These are phyloP conservation scores for Beauveria varroae DNA, from an alignment of 2,329 filamentous ascomycete species.

Conservation along the genomic window DNA sequence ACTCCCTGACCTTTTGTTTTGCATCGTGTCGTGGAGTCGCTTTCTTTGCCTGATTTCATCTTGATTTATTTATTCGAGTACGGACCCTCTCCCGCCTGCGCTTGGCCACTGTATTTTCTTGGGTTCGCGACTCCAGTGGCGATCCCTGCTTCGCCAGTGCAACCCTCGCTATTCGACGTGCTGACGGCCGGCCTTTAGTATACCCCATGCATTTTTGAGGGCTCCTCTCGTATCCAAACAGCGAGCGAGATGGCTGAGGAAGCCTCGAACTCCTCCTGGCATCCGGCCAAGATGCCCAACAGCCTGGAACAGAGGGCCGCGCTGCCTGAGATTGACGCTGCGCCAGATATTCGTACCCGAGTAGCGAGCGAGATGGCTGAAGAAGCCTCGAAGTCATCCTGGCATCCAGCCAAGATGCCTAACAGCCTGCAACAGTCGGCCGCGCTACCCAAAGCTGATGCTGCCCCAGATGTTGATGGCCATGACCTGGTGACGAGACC, in stretches of 20 bases:
- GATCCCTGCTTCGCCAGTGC: background rate
- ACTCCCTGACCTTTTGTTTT: background rate
- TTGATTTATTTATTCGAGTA: slow-evolving; percentile 1
- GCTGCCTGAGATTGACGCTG: background rate
- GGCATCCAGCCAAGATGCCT: slow-evolving; percentile 36
- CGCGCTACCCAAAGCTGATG: background rate
- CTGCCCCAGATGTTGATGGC: background rate
- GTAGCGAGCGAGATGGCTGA: slow-evolving; percentile 25
- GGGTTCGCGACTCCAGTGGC: background rate
- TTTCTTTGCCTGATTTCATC: background rate
- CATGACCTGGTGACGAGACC: background rate
- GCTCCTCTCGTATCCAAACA: slow-evolving; percentile 12
- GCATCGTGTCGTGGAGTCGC: background rate
- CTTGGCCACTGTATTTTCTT: background rate
- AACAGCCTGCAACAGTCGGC: slow-evolving; percentile 16
- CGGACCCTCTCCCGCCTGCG: background rate
- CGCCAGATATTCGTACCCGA: background rate
- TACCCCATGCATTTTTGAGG: slow-evolving; percentile 11
- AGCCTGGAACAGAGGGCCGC: slow-evolving; percentile 11
- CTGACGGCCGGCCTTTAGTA: slow-evolving; percentile 7
- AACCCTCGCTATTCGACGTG: background rate
- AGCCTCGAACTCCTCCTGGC: slow-evolving; percentile 30
- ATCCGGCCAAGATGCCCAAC: slow-evolving; percentile 34
- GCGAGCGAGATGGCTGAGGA: slow-evolving; percentile 27
- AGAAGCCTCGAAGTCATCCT: slow-evolving; percentile 28